Percentiles rank a stretch among this genome's conserved stretches.
Evolutionary conservation across 2,329 filamentous ascomycete genomes (phyloP).

Genomic region (Blastomyces silverae): DNA sequence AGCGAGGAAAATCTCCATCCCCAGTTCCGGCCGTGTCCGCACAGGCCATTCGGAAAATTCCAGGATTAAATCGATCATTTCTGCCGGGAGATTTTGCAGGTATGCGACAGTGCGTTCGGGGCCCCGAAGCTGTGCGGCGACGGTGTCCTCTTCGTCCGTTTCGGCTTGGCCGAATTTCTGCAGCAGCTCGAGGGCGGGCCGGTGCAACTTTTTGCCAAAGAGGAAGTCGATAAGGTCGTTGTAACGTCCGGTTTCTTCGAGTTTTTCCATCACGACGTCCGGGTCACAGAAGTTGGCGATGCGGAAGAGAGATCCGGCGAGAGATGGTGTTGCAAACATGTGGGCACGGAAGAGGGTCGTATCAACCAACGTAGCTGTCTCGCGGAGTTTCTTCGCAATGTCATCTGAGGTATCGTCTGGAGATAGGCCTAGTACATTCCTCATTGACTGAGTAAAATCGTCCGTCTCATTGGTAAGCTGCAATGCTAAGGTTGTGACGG

Average conservation of each 20-base stretch:
- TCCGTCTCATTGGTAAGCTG: slow-evolving; percentile 32
- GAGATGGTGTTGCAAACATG: slow-evolving; percentile 80
- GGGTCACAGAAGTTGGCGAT: slow-evolving; percentile 97
- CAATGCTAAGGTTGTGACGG: slow-evolving; percentile 33
- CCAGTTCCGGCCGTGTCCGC: slow-evolving; percentile 61
- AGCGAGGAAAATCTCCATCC: slow-evolving; percentile 87
- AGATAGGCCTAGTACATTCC: slow-evolving; percentile 43
- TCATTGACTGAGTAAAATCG: slow-evolving; percentile 41
- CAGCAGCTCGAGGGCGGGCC: slow-evolving; percentile 74
- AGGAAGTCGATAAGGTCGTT: slow-evolving; percentile 96
- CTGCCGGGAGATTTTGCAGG: slow-evolving; percentile 78
- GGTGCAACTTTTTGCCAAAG: slow-evolving; percentile 88
- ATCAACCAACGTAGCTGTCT: slow-evolving; percentile 78
- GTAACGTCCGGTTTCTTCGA: slow-evolving; percentile 82
- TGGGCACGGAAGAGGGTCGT: slow-evolving; percentile 91
- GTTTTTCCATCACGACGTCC: slow-evolving; percentile 84
- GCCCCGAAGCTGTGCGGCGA: slow-evolving; percentile 56
- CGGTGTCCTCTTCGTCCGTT: slow-evolving; percentile 22
- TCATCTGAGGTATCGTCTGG: slow-evolving; percentile 49
- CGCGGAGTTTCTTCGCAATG: slow-evolving; percentile 63
- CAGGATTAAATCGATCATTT: slow-evolving; percentile 82
- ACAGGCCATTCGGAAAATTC: slow-evolving; percentile 90
- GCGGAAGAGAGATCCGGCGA: slow-evolving; percentile 85
- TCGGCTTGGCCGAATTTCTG: slow-evolving; percentile 65
- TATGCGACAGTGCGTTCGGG: slow-evolving; percentile 80